phyloP scores from a whole-genome alignment of 2,329 filamentous ascomycete genomes.

The Clonostachys chloroleuca region DNA sequence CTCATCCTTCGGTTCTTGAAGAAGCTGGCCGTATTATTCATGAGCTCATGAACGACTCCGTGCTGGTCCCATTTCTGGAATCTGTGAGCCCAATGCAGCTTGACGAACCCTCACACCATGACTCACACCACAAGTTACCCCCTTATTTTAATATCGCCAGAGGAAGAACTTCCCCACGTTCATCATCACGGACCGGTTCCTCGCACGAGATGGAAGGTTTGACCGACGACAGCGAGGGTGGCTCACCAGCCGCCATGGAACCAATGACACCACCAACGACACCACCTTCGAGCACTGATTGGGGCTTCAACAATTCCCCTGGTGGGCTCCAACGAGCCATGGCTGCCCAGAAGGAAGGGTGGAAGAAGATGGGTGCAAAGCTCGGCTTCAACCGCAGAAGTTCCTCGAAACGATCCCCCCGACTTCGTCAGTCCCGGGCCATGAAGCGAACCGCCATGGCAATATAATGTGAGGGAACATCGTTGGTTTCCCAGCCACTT shows the following conservation, averaged over 20 bases:
- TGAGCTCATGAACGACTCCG: constrained; percentile 96
- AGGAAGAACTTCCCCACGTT: background rate
- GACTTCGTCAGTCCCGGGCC: constrained; percentile 35
- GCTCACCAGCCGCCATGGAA: constrained; percentile 50
- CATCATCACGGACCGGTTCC: constrained; percentile 11
- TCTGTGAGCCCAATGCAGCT: constrained; percentile 37
- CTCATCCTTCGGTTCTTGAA: constrained; percentile 70
- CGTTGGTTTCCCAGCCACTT: no score
- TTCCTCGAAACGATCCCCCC: constrained; percentile 34
- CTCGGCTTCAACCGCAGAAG: constrained; percentile 52
- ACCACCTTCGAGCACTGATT: constrained; percentile 56
- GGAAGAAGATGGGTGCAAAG: constrained; percentile 62
- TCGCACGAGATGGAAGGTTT: constrained; percentile 47
- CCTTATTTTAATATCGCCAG: constrained; percentile 8
- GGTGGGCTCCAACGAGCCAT: constrained; percentile 50
- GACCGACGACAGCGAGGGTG: constrained; percentile 63
- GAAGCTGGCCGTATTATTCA: constrained; percentile 84
- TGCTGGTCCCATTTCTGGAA: constrained; percentile 88
- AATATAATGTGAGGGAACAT: constrained; percentile 44
- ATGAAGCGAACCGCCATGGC: constrained; percentile 26
- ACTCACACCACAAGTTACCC: constrained; percentile 34
- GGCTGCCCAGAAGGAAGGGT: constrained; percentile 51
- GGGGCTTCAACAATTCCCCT: constrained; percentile 44
- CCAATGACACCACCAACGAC: constrained; percentile 73
- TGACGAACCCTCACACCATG: constrained; percentile 25